These are phyloP conservation scores for Thraustotheca clavata DNA, from an alignment of 352 stramenopile species.

Conservation along the genomic window DNA sequence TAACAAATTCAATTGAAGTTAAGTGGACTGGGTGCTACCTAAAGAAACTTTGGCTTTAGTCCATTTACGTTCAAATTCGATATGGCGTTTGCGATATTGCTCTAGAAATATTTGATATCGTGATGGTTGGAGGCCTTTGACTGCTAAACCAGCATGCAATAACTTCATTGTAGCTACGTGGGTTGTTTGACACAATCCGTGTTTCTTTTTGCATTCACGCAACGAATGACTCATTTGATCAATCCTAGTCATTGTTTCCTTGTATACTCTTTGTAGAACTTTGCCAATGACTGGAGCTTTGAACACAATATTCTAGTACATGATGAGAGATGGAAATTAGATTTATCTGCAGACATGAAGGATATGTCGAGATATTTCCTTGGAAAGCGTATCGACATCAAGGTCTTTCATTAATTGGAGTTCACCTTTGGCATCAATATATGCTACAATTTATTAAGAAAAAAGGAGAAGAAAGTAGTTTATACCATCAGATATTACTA, in stretches of 20 bases:
- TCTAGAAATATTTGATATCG: not conserved
- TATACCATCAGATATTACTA: conserved; percentile 20
- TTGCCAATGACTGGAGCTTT: not conserved
- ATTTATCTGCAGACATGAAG: not conserved
- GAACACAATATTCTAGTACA: conserved; percentile 2
- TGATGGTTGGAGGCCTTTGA: not conserved
- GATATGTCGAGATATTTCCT: conserved; percentile 5
- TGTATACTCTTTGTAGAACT: not conserved
- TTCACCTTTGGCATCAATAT: conserved; percentile 10
- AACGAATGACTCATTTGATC: not conserved
- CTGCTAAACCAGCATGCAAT: not conserved
- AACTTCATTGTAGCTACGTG: not conserved
- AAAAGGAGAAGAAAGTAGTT: not conserved
- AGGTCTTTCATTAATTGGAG: not conserved
- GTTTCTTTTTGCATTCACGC: not conserved
- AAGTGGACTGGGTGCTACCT: no score
- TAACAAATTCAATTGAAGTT: no score
- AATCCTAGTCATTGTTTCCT: not conserved
- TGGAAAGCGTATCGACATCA: conserved; percentile 16
- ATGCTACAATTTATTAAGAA: conserved; percentile 1
- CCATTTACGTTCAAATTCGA: not conserved
- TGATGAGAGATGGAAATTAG: not conserved
- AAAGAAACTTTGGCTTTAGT: not conserved
- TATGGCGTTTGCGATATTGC: not conserved
- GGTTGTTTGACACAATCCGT: not conserved